Conservation (phyloP, 2,329 filamentous ascomycete genomes). For the Talaromyces sp. region DNA sequence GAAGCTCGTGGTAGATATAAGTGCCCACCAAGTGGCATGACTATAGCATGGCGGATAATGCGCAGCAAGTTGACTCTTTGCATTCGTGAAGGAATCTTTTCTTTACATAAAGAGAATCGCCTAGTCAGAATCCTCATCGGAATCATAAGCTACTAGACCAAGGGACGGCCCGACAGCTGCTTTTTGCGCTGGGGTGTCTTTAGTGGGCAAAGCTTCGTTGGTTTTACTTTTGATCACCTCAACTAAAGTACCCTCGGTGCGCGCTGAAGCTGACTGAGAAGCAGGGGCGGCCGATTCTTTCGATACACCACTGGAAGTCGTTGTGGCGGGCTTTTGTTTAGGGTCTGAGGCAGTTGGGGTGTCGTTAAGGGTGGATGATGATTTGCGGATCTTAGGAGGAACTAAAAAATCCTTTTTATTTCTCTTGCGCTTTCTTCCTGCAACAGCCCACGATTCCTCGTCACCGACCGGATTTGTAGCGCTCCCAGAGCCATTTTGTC, state of each 20-base stretch:
- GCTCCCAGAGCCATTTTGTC: slow-evolving; percentile 20
- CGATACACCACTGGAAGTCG: not conserved
- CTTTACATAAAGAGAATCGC: not conserved
- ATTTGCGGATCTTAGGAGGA: slow-evolving; percentile 43
- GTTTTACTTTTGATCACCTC: not conserved
- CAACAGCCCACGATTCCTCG: slow-evolving; percentile 49
- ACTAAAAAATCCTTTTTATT: slow-evolving; percentile 42
- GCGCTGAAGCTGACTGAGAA: not conserved
- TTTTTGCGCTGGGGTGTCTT: slow-evolving; percentile 17
- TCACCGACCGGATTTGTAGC: slow-evolving; percentile 28
- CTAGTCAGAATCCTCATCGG: slow-evolving; percentile 37
- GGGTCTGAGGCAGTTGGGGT: slow-evolving; percentile 15
- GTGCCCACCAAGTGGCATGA: not conserved
- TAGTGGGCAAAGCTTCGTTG: not conserved
- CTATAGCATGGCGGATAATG: not conserved
- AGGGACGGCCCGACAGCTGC: slow-evolving; percentile 26
- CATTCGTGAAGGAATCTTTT: not conserved
- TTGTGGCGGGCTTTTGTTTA: slow-evolving; percentile 12
- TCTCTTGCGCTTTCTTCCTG: slow-evolving; percentile 53
- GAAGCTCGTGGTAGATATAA: not conserved
- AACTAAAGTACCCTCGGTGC: not conserved
- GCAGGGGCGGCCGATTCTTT: not conserved
- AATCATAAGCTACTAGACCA: slow-evolving; percentile 39
- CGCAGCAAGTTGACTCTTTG: not conserved
- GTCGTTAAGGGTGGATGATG: slow-evolving; percentile 28